Evolutionary conservation across 768 basidiomycete genomes (phyloP).

Genomic region (Mrakia frigida): DNA sequence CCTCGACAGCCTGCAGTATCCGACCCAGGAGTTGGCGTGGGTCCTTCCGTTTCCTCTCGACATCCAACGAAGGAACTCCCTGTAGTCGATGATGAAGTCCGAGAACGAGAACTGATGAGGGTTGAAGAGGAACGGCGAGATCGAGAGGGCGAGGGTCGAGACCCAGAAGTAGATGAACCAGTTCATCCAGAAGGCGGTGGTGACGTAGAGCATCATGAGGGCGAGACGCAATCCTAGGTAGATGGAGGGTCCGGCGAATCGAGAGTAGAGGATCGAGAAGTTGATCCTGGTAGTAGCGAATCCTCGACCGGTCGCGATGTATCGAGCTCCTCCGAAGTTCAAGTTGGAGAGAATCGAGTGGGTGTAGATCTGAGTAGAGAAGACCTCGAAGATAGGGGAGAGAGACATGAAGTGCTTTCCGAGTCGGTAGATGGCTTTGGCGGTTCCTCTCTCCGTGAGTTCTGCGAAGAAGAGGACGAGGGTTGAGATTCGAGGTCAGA

Average conservation of each 20-base stretch:
- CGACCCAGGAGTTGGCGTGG: constrained; percentile 98
- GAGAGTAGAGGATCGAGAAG: constrained; percentile 95
- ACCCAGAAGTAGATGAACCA: constrained; percentile 42
- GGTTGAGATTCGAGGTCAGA: constrained; percentile 14
- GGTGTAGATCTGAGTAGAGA: constrained; percentile 95
- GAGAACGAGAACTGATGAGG: constrained; percentile 97
- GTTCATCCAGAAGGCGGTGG: constrained; percentile 68
- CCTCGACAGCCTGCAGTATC: constrained; percentile 94
- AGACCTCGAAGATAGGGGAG: constrained; percentile 94
- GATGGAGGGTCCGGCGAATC: constrained; percentile 96
- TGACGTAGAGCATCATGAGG: constrained; percentile 88
- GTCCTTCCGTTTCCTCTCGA: constrained; percentile 94
- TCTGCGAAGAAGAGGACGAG: constrained; percentile 53
- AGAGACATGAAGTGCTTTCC: constrained; percentile 90
- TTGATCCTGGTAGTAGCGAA: constrained; percentile 94
- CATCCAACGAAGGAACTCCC: constrained; percentile 99
- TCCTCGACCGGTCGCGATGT: constrained; percentile 97
- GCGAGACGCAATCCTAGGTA: constrained; percentile 93
- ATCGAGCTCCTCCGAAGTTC: constrained; percentile 95
- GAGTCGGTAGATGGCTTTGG: constrained; percentile 82
- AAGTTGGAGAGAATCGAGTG: constrained; percentile 95
- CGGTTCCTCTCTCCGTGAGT: constrained; percentile 89
- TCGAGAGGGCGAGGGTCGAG: constrained; percentile 81
- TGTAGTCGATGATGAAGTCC: constrained; percentile 94
- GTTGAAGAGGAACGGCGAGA: constrained; percentile 97